Base-by-base conservation (phyloP, 108 stramenopile species). In the Licmophora abbreviata region DNA sequence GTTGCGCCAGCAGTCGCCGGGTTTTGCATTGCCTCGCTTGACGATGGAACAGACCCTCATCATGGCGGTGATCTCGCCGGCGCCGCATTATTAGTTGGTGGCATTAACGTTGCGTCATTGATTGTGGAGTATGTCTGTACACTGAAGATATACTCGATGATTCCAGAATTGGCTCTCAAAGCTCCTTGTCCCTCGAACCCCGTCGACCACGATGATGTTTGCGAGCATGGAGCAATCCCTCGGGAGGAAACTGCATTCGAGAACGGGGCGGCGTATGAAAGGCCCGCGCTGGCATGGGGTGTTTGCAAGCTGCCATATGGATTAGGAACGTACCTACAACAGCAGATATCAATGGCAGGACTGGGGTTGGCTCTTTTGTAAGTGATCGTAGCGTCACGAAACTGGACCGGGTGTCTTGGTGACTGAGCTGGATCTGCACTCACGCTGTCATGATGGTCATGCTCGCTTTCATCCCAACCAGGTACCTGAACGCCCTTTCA, bases 1-100 rank as follows among this genome's bases (percentile, higher is more conserved):
- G 60, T 74, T 22, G 73, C 63, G 21, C 83, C 83, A 34, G 71
- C 68, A 25, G 27, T 66, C 15, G 64, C 69, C 0, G 77, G 77
- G 6, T 56, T 66, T 21, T 44, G 67, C 21, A 54, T 53, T 31
- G 10, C 51, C 9, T 6, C 32, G 21, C 35, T 56, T 32, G 64
- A 59, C 21, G 64, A 59, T 41, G 64, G 46, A 32, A 58, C 44
- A 7, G 44, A 36, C 29, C 25, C 21, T 38, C 20, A 61, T 6
- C 28, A 63, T 33, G 63, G 64, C 17, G 37, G 46, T 28, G 42
- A 69, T 47, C 54, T 74, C 17, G 27, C 26, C 1, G 42, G 46
- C 17, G 79, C 73, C 38, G 59, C 68, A 29, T 27, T 74, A 12
- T 38, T 77, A 27, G 61, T 80, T 21, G 79, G 79, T 8, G 44